phyloP scores from a whole-genome alignment of 2,329 filamentous ascomycete species.

The Fusarium poae region DNA sequence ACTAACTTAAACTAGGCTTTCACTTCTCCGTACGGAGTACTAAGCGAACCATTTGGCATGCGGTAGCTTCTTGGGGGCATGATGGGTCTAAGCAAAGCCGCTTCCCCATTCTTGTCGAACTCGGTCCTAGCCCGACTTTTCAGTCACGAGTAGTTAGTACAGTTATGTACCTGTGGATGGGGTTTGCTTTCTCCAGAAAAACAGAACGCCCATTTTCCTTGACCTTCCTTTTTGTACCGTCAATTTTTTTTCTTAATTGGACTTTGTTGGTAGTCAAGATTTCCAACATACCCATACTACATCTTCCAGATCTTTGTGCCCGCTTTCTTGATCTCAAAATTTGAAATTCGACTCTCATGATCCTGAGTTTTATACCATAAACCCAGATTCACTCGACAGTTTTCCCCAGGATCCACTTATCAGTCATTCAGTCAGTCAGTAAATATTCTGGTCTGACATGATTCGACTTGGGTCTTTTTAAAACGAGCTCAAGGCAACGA shows the following conservation, averaged over 20 bases:
- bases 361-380: conserved; percentile 10
- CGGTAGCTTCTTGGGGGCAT: conserved; percentile 41
- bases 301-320: conserved; percentile 8
- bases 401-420: conserved; percentile 32
- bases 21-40: conserved; percentile 45
- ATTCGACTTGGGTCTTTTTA: conserved; percentile 29
- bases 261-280: conserved; percentile 14
- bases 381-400: conserved; percentile 12
- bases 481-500: conserved; percentile 24
- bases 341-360: conserved; percentile 1
- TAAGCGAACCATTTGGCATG: conserved; percentile 50
- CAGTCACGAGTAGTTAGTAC: conserved; percentile 42
- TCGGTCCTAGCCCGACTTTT: conserved; percentile 40
- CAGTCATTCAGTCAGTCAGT: conserved; percentile 20
- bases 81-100: conserved; percentile 38
- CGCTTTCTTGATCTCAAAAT: conserved; percentile 2
- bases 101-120: conserved; percentile 39
- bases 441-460: conserved; percentile 39
- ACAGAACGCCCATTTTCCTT: conserved; percentile 35
- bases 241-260: conserved; percentile 7
- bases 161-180: conserved; percentile 15
- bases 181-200: conserved; percentile 44
- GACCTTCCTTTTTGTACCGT: conserved; percentile 35
- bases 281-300: conserved; percentile 13
- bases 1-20: conserved; percentile 46